Base-by-base conservation (phyloP, 345 rosid genomes). In the Jatropha curcas region DNA sequence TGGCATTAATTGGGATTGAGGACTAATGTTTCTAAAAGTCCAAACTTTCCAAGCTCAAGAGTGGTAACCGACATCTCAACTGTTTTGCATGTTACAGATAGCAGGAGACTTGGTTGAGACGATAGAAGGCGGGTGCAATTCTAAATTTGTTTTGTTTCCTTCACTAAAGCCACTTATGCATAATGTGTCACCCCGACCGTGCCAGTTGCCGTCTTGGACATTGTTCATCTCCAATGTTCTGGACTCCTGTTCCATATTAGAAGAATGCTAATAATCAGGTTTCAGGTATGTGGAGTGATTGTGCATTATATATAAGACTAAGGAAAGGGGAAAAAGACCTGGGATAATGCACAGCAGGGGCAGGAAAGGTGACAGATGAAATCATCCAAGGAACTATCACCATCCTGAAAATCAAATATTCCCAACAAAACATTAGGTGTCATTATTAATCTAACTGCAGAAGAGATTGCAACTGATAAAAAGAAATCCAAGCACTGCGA, bases 211-310 rank as follows among this genome's bases (percentile, higher is more conserved):
- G 13, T 89, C 95, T 65, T 90, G 97, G 58, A 94, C 96, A 74
- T 94, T 94, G 85, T 94, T 94, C 87, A 94, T 94, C 86, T 92
- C 98, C 79, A 94, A 62, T 4, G 98, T 94, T 82, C 93, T 85
- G 10, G 97, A 86, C 72, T 92, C 97, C 98, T 94, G 83, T 76
- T 74, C 70, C 73, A 62, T 33, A 59, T 67, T 63, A 28, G 59
- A 73, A 65, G 27, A 37, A 9, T 20, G 70, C 7, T 52, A 17
- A 46, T 2, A 33, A 76, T 20, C 9, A 45, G 61, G 37, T n/a
- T 66, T 41, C 45, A 34, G 60, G 14, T 7, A 35, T 9, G 30
- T 13, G 13, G 48, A 62, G 37, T 14, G 20, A 30, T 8, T 37
- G 60, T 57, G 19, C 24, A 35, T 69, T 0, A 0, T n/a, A 11